Base-by-base conservation (phyloP, 2,329 filamentous ascomycete genomes). In the Apiospora saccharicola region DNA sequence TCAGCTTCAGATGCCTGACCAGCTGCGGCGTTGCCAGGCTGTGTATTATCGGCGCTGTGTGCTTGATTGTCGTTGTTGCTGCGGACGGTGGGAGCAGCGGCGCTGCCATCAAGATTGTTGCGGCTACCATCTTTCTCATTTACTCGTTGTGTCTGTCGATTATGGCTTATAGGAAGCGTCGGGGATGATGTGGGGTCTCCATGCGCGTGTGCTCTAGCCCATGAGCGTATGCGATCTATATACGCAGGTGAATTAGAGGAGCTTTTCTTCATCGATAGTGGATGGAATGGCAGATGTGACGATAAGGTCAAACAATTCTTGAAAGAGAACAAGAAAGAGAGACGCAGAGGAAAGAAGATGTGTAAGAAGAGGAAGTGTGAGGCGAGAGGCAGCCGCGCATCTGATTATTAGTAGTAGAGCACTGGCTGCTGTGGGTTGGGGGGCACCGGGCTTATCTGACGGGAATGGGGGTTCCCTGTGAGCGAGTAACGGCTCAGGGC, bases 251-350 rank as follows among this genome's bases (percentile, higher is more conserved):
- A 81, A 76, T 87, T 84, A 83, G 86, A 82, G 76, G 84, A 88
- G 83, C 83, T 83, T 87, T 89, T 83, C 87, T 89, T 90, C 89
- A 91, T 91, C 88, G 89, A 90, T 79, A 75, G 77, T 72, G 74
- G 75, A 73, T 75, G 73, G 71, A 75, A 77, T 83, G 84, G 81
- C 78, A 78, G 72, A 72, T 76, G 76, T 75, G 77, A 80, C 78
- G 78, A 78, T 78, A 79, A 78, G 75, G 77, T 70, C 46, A 49
- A 57, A 44, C 67, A 47, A 24, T 68, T 68, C 41, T 24, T 68
- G 26, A 43, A 16, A 43, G 19, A 57, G 37, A 47, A 41, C 16
- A 24, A 37, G 46, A 70, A 44, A 37, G 68, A 47, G 67, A 37
- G 34, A 70, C 37, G 26, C 47, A 37, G 22, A 44, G 41, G 26